Evolutionary conservation across 2,329 filamentous ascomycete genomes (phyloP), one percentile per base, ranked within the genome.

Genomic region (Fusarium sp.): DNA sequence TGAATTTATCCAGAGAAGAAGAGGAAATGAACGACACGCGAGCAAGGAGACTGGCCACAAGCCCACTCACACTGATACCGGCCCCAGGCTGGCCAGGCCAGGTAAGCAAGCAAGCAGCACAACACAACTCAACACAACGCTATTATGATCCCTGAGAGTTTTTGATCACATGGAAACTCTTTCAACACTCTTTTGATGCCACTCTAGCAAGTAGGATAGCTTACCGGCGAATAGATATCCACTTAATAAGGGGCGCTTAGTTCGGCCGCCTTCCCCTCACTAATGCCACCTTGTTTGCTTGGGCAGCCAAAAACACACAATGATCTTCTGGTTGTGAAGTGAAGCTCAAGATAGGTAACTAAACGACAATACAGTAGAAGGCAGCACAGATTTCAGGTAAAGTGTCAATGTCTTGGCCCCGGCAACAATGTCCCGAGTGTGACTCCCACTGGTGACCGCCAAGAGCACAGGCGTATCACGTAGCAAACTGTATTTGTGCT

Each of bases 281-380:
- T 76, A 76, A 77, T 76, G 73, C 74, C 73, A 77, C 75, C 75
- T 77, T 77, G 75, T 77, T 66, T 64, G 61, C 31, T 77, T 73
- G 60, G 69, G 73, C 68, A 66, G 37, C 67, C 54, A 73, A 54
- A 60, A 65, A 45, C 65, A 29, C 59, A 52, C 46, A 62, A 54
- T 49, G 42, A 72, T 60, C 52, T 59, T 63, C 27, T 60, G 51
- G 31, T 16, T 25, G 23, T 60, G n/a, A 64, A 51, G 52, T 70
- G 46, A 67, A 63, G 60, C 56, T 58, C 33, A 41, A 51, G 61
- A 38, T 37, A 42, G 10, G 7, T 44, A 23, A n/a, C n/a, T 41
- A 16, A 23, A 46, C 25, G 23, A 44, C 23, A 55, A 39, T 25
- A 33, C 14, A 14, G 31, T 33, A 15, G 49, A 38, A 52, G 48